Evolutionary conservation across 1,284 basidiomycete species (phyloP).

Genomic region (Ceratobasidium papillatum): DNA sequence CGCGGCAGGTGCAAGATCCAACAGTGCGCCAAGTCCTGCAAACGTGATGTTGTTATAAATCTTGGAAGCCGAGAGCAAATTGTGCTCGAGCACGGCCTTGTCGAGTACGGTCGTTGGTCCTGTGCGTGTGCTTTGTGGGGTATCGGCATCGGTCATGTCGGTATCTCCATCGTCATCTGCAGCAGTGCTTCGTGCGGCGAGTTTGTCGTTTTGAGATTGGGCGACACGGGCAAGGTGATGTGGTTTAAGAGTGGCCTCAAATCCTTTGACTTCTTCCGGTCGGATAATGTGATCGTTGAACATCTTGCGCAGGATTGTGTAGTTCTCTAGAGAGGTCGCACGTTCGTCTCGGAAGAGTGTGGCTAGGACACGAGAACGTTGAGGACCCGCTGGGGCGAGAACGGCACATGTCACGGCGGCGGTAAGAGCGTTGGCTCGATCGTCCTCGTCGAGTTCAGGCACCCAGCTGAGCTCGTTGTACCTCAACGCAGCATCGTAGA

Average conservation of each 20-base stretch:
- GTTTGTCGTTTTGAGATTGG: constrained; percentile 77
- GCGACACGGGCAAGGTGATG: constrained; percentile 94
- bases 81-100: constrained; percentile 98
- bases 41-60: constrained; percentile 97
- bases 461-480: constrained; percentile 96
- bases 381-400: constrained; percentile 96
- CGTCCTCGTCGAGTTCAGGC: constrained; percentile 87
- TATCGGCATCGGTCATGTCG: constrained; percentile 56
- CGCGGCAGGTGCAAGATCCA: constrained; percentile 85
- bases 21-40: constrained; percentile 81
- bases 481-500: constrained; percentile 91
- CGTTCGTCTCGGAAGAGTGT: constrained; percentile 95
- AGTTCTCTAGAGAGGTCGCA: constrained; percentile 77
- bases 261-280: constrained; percentile 85
- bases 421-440: constrained; percentile 85
- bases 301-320: constrained; percentile 95
- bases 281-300: constrained; percentile 96
- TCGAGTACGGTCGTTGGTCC: constrained; percentile 96
- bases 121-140: constrained; percentile 71
- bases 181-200: constrained; percentile 69
- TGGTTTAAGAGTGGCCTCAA: constrained; percentile 85
- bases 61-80: constrained; percentile 92
- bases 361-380: constrained; percentile 90
- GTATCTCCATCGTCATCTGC: constrained; percentile 59
- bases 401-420: constrained; percentile 96